Evolutionary conservation across 306 rosid genomes (phyloP).

Genomic region (Trichosanthes truncata): DNA sequence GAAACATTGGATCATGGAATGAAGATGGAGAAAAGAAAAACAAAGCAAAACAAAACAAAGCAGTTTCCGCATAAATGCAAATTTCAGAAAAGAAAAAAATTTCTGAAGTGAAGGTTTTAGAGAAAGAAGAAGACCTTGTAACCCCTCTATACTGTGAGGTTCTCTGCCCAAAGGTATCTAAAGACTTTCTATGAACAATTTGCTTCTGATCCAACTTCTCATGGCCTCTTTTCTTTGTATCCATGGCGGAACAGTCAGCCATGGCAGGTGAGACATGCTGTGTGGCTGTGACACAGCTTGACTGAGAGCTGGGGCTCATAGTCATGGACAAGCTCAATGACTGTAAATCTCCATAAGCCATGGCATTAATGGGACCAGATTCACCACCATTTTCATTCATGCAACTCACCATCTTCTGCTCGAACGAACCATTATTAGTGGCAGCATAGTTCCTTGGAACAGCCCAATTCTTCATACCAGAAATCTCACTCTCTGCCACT

Average conservation of each 20-base stretch:
- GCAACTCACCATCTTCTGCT: conserved; percentile 39
- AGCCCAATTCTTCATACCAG: conserved; percentile 45
- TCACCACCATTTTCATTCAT: conserved; percentile 47
- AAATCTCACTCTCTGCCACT: conserved; percentile 21
- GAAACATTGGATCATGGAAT: not conserved
- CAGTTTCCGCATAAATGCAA: not conserved
- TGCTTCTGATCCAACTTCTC: conserved; percentile 55
- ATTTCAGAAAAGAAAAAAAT: not conserved
- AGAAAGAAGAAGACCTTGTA: conserved; percentile 47
- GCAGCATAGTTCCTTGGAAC: conserved; percentile 25
- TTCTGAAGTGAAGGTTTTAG: not conserved
- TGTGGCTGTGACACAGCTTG: conserved; percentile 64
- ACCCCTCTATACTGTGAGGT: conserved; percentile 91
- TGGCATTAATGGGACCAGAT: conserved; percentile 23
- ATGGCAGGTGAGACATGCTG: conserved; percentile 36
- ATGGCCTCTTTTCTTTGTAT: conserved; percentile 68
- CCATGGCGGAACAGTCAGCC: conserved; percentile 37
- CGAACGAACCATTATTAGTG: not conserved
- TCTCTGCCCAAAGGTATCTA: conserved; percentile 87
- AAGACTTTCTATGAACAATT: conserved; percentile 76
- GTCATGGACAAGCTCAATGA: conserved; percentile 49
- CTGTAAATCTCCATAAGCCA: conserved; percentile 57
- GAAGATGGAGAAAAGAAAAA: not conserved
- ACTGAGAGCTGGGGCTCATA: conserved; percentile 80
- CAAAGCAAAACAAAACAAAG: not conserved